Percentiles rank a stretch among this genome's conserved stretches.
phyloP scores from a whole-genome alignment of 306 rosid species.

The Quillaja saponaria region DNA sequence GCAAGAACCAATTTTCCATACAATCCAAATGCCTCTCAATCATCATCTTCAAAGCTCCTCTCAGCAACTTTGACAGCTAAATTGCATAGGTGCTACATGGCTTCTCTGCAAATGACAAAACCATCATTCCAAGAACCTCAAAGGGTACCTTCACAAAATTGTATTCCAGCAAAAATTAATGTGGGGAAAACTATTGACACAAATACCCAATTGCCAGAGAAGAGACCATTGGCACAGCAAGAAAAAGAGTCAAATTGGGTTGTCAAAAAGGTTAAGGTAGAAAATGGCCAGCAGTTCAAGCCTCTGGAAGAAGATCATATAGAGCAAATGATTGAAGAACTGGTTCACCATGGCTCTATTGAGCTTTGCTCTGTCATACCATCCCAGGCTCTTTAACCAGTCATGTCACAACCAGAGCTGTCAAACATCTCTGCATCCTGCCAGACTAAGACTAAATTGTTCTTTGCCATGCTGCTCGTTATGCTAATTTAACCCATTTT shows the following conservation, averaged over 20 bases:
- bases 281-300: constrained; percentile 49
- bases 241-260: constrained; percentile 46
- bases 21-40: constrained; percentile 66
- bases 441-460: constrained; percentile 23
- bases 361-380: constrained; percentile 63
- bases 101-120: constrained; percentile 76
- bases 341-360: constrained; percentile 76
- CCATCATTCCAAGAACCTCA: constrained; percentile 46
- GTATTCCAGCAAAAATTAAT: constrained; percentile 28
- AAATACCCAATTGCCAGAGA: constrained; percentile 31
- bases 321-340: constrained; percentile 90
- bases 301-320: constrained; percentile 82
- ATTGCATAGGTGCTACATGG: constrained; percentile 82
- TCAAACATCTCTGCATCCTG: constrained; percentile 8
- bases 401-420: neutral
- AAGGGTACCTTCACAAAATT: constrained; percentile 29
- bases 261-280: constrained; percentile 55
- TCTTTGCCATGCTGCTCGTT: constrained; percentile 33
- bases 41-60: constrained; percentile 83
- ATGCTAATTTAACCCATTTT: constrained; percentile 57
- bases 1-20: constrained; percentile 89
- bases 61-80: constrained; percentile 85
- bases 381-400: constrained; percentile 34
- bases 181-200: constrained; percentile 21
- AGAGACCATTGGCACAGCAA: constrained; percentile 30